phyloP scores from a whole-genome alignment of 805 yeast genomes.

The Pichia gijzeniarum region DNA sequence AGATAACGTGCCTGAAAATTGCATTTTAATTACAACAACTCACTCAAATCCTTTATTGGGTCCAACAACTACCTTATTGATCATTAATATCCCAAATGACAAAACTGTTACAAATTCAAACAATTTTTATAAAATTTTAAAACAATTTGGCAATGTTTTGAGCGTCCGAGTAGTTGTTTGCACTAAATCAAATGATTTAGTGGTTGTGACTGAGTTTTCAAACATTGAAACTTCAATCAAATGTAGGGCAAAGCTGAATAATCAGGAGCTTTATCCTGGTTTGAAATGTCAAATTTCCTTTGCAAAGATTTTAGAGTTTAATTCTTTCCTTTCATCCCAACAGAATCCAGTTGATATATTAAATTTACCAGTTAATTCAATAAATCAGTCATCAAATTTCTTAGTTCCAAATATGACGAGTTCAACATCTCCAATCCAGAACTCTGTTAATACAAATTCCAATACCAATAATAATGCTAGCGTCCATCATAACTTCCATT shows the following conservation, averaged over 20 bases:
- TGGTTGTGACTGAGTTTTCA: slow-evolving; percentile 67
- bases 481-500: slow-evolving; percentile 2
- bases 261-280: slow-evolving; percentile 78
- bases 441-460: background rate
- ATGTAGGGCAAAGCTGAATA: slow-evolving; percentile 73
- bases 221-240: slow-evolving; percentile 69
- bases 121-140: slow-evolving; percentile 46
- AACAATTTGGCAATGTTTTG: slow-evolving; percentile 54
- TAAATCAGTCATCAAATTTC: slow-evolving; percentile 3
- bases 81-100: slow-evolving; percentile 68
- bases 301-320: slow-evolving; percentile 51
- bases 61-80: slow-evolving; percentile 70
- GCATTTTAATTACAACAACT: slow-evolving; percentile 60
- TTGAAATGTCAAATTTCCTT: slow-evolving; percentile 71
- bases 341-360: slow-evolving; percentile 7
- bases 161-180: slow-evolving; percentile 54
- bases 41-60: slow-evolving; percentile 63
- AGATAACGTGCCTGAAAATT: slow-evolving; percentile 57
- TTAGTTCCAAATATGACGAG: slow-evolving; percentile 2
- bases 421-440: slow-evolving; percentile 3
- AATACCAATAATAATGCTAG: slow-evolving; percentile 2
- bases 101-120: slow-evolving; percentile 39
- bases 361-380: slow-evolving; percentile 2
- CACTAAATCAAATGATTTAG: slow-evolving; percentile 27
- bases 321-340: background rate